Conservation (phyloP, 2,329 filamentous ascomycete species). For the Canariomyces notabilis region DNA sequence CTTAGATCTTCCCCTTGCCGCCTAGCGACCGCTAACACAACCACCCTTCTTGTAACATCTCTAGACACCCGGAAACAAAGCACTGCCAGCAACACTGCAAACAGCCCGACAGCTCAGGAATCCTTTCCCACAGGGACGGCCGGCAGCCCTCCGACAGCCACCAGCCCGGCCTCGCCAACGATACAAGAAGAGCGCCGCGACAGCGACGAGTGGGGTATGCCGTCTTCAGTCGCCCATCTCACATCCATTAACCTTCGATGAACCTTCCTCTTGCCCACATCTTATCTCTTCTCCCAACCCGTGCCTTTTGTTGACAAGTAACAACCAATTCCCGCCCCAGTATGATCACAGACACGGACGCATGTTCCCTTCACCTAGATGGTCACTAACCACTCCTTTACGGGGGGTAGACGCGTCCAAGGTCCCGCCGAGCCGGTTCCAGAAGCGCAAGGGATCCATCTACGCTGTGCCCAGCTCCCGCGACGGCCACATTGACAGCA, state of each 20-base stretch:
- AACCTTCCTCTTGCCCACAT: background rate
- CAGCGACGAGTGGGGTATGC: slow-evolving; percentile 26
- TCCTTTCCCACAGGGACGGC: background rate
- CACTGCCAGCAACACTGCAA: slow-evolving; percentile 2
- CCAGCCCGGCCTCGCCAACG: background rate
- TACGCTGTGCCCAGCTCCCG: slow-evolving; percentile 60
- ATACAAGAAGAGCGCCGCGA: slow-evolving; percentile 13
- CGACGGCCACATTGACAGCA: slow-evolving; percentile 59
- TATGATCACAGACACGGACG: background rate
- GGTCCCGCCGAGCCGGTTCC: slow-evolving; percentile 62
- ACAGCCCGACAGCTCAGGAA: background rate
- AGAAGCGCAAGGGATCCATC: slow-evolving; percentile 65
- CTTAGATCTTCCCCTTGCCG: background rate
- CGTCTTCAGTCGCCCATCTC: background rate
- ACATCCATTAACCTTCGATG: background rate
- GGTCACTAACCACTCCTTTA: background rate
- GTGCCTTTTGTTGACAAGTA: background rate
- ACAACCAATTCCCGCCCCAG: background rate
- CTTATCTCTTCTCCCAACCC: background rate
- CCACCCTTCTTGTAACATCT: background rate
- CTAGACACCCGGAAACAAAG: slow-evolving; percentile 10
- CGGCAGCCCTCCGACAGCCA: background rate
- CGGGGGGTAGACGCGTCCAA: slow-evolving; percentile 52
- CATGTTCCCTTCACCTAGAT: background rate
- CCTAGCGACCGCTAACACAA: background rate